Evolutionary conservation across 202 grass and related monocot genomes (phyloP), one percentile per base, ranked within the genome.

Genomic region (Hordeum pubiflorum): DNA sequence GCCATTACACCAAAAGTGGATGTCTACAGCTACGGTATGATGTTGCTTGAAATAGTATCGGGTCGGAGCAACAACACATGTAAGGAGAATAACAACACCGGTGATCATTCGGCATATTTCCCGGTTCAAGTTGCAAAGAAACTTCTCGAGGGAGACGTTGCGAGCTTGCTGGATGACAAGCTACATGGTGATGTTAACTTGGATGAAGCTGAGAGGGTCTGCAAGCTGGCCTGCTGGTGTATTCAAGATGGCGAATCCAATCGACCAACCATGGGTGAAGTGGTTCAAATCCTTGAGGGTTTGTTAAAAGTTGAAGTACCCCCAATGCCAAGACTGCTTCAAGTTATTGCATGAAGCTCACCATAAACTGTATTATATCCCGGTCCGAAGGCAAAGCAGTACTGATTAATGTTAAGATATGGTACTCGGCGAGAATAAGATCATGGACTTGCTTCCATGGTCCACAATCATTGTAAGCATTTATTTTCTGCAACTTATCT

Each of bases 201-300:
- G 34, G 59, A 69, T 6, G 86, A 88, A 37, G 67, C 46, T 38
- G 86, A 80, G 37, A 69, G 75, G 40, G 56, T 70, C 9, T 84
- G 86, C 52, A 88, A 75, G 55, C 15, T 84, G 52, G 86, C 81
- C 0, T 88, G 86, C 33, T 88, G 86, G 86, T 88, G 86, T 59
- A 84, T 88, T 58, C 86, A 88, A 63, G 81, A 84, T 22, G 11
- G 59, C 0, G 86, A 84, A 20, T 36, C 32, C 9, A 14, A 63
- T 55, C 18, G 86, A 27, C 86, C 76, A 0, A 79, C 86, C 7
- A 88, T 88, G 86, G 81, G 75, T 2, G 48, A 88, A 67, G 75
- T 88, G 48, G 81, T 88, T 69, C 69, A 63, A 50, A 66, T 81
- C 67, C 76, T 84, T 4, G 81, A 76, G 50, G 81, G 86, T 15